Percentiles rank a stretch among this genome's conserved stretches.
Conservation (phyloP, 2,329 filamentous ascomycete genomes). For the Colletotrichum sansevieriae region DNA sequence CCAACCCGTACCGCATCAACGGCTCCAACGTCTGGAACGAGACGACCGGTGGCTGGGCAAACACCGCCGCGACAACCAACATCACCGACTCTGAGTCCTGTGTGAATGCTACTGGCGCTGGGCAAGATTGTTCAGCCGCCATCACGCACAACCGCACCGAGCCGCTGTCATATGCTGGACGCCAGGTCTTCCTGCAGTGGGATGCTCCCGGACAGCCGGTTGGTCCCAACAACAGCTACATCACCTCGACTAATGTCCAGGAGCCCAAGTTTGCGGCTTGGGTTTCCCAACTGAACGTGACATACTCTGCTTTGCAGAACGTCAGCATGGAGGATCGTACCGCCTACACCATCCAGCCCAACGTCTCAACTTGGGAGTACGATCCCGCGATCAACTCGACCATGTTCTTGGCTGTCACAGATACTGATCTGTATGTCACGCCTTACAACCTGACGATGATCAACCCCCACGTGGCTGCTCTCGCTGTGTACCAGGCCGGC, state of each 20-base stretch:
- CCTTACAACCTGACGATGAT: constrained; percentile 81
- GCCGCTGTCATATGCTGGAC: constrained; percentile 81
- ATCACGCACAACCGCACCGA: constrained; percentile 77
- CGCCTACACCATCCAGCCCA: constrained; percentile 80
- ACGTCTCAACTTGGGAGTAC: constrained; percentile 73
- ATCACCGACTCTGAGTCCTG: constrained; percentile 64
- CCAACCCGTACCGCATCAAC: constrained; percentile 78
- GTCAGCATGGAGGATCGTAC: constrained; percentile 60
- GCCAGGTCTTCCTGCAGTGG: constrained; percentile 79
- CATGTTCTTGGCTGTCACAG: constrained; percentile 83
- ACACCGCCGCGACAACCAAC: constrained; percentile 64
- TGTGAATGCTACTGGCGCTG: constrained; percentile 65
- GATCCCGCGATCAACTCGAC: constrained; percentile 82
- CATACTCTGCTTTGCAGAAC: constrained; percentile 73
- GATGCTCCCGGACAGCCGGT: constrained; percentile 76
- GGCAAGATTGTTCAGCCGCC: constrained; percentile 71
- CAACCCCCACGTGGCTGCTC: constrained; percentile 81
- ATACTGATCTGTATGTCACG: constrained; percentile 75
- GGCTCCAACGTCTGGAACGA: constrained; percentile 73
- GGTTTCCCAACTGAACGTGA: constrained; percentile 83
- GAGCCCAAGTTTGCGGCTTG: constrained; percentile 78
- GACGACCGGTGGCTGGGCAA: constrained; percentile 70
- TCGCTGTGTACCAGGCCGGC: constrained; percentile 83
- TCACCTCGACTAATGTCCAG: constrained; percentile 72
- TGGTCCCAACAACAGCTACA: constrained; percentile 86